Base-by-base conservation (phyloP, 1,284 basidiomycete genomes). In the Porodaedalea pini region DNA sequence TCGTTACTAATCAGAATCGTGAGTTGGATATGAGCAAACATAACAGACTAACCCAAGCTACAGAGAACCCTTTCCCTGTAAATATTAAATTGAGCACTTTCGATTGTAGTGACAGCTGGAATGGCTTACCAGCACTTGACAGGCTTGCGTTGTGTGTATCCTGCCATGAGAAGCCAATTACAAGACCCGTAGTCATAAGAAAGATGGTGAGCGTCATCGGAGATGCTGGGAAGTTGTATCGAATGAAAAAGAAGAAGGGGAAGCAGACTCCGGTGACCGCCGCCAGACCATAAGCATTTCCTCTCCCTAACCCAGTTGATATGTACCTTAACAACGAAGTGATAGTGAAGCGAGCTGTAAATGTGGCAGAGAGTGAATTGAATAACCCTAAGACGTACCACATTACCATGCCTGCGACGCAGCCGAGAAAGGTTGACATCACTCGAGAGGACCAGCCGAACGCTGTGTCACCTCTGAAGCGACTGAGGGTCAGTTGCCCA, bases 381-480 rank as follows among this genome's bases (percentile, higher is more conserved):
- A 7, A 52, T 4, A 15, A 11, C n/a, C n/a, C n/a, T n/a, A n/a
- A n/a, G n/a, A 69, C 76, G 40, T 70, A 88, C 89, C 88, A 91
- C 63, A 90, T 77, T 1, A 80, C 71, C 62, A 86, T 78, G 1
- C 91, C 93, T 4, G 84, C 68, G 1, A 86, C 58, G 2, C 85
- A 84, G 6, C 91, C 91, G 56, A 80, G 73, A 63, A 92, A 86
- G 0, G 90, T 90, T 41, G 82, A 82, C 3, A 82, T 49, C 11
- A 90, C 74, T 57, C 90, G 79, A 1, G 81, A 77, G 1, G 84
- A 71, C 43, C 88, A 79, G 1, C 82, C 86, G 53, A 86, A 86
- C 0, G 82, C 79, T 0, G 90, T 93, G 60, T 92, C 90, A 0
- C 90, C 91, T 55, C 86, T 77, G 66, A 87, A 88, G 7, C 86